Evolutionary conservation across 2,329 filamentous ascomycete species (phyloP).

Genomic region (Fusarium sp.): DNA sequence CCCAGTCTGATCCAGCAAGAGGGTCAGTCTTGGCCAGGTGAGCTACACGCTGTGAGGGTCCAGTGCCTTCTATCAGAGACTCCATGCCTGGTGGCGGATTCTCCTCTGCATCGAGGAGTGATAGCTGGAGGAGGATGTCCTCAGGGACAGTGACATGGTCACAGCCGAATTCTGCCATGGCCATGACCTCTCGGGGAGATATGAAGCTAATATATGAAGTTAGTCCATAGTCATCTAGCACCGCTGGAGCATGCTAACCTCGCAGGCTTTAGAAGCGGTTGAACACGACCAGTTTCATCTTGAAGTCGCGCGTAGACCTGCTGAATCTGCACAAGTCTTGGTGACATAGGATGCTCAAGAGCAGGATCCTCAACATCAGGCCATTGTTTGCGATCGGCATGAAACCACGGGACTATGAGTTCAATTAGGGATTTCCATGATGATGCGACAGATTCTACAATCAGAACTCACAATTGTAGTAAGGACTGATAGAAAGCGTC

Average conservation of each 20-base stretch:
- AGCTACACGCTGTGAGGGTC: background rate
- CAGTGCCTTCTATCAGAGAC: fast-evolving
- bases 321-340: background rate
- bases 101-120: background rate
- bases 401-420: conserved; percentile 4
- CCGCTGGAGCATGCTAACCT: background rate
- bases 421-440: fast-evolving
- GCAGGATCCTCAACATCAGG: conserved; percentile 8
- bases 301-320: background rate
- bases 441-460: background rate
- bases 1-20: background rate
- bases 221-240: fast-evolving
- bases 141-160: conserved; percentile 1
- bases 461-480: background rate
- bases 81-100: background rate
- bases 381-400: background rate
- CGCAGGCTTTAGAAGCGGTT: conserved; percentile 8
- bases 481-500: background rate
- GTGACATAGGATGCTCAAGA: conserved; percentile 18
- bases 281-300: background rate
- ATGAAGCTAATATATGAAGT: background rate
- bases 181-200: background rate
- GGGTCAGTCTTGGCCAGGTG: background rate
- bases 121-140: conserved; percentile 4
- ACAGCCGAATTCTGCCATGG: conserved; percentile 5